phyloP scores from a whole-genome alignment of 208 protist species.

The Sergeia podlipaevii region DNA sequence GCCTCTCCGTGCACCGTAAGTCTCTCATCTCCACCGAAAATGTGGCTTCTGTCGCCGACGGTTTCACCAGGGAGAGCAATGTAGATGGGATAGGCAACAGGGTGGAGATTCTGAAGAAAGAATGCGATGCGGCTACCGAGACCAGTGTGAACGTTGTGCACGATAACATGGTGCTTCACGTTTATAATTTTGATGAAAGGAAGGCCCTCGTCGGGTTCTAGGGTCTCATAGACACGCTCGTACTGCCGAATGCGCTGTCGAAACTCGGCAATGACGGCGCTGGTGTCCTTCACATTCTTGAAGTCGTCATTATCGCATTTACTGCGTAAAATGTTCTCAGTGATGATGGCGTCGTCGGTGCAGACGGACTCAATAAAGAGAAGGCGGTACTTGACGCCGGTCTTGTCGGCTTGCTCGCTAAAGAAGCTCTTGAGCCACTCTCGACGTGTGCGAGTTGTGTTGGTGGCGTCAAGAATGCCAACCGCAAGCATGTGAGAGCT shows the following conservation, averaged over 20 bases:
- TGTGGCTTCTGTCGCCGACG: conserved; percentile 41
- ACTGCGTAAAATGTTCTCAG: conserved; percentile 83
- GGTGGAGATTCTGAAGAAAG: conserved; percentile 88
- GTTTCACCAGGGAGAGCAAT: conserved; percentile 83
- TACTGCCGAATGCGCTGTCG: conserved; percentile 78
- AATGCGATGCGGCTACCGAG: conserved; percentile 81
- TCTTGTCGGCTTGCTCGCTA: conserved; percentile 23
- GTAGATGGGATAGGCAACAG: conserved; percentile 83
- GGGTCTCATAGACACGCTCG: conserved; percentile 88
- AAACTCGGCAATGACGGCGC: conserved; percentile 76
- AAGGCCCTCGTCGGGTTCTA: conserved; percentile 50
- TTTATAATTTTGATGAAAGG: conserved; percentile 89
- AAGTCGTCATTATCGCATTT: conserved; percentile 92
- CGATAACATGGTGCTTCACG: conserved; percentile 83
- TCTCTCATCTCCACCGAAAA: conserved; percentile 76
- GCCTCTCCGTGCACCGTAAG: conserved; percentile 59
- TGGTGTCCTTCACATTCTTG: conserved; percentile 74
- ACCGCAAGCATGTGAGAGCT: conserved; percentile 49
- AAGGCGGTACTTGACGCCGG: conserved; percentile 51
- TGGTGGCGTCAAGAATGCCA: conserved; percentile 91
- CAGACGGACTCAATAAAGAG: conserved; percentile 93
- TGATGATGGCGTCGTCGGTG: conserved; percentile 85
- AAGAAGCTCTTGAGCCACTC: conserved; percentile 66
- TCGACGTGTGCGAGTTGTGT: conserved; percentile 80
- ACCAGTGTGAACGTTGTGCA: conserved; percentile 67